Evolutionary conservation across 2,329 filamentous ascomycete genomes (phyloP), one percentile per base, ranked within the genome.

Genomic region (Epichloe glyceriae): DNA sequence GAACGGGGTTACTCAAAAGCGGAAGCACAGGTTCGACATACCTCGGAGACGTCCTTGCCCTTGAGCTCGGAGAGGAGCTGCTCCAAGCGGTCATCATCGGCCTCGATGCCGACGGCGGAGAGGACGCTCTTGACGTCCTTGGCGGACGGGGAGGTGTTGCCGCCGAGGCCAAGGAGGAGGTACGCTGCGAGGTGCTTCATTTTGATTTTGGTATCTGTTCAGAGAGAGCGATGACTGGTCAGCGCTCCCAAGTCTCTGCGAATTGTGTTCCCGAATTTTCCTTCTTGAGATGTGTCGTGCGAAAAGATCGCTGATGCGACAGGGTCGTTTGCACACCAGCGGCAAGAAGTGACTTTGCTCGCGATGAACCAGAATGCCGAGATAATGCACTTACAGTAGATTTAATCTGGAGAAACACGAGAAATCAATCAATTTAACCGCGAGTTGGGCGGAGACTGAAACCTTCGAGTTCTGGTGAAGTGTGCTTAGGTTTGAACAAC

Each of bases 141-240:
- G 65, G 86, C 88, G 59, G 86, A 89, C 64, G 93, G 93, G 59
- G 83, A 82, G 77, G 80, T 72, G 82, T 96, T 97, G 76, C 93
- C 93, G 72, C 81, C 91, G 64, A 97, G 86, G 77, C 78, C 76
- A 73, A 97, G 88, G 70, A 98, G 91, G 70, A 98, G 89, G 83
- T 95, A 97, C 72, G 93, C 91, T 72, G 93, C 93, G 79, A 98
- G 86, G 79, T 97, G 85, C 90, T 98, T 97, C 93, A 98, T 97
- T 88, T 84, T 95, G 72, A 64, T 63, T 59, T 65, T 61, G 54
- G 55, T 68, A 72, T 67, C 63, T 67, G 61, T 60, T 43, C 43
- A 46, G 17, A 35, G 46, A 33, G 10, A 20, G 15, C 6, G 37
- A 65, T 54, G 1, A 11, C 3, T 11, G 10, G 30, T 30, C 30